A percentile compares a stretch with the other conserved stretches of the same genome.
Conservation (phyloP, 148 eudicot genomes). For the Fagopyrum esculentum region DNA sequence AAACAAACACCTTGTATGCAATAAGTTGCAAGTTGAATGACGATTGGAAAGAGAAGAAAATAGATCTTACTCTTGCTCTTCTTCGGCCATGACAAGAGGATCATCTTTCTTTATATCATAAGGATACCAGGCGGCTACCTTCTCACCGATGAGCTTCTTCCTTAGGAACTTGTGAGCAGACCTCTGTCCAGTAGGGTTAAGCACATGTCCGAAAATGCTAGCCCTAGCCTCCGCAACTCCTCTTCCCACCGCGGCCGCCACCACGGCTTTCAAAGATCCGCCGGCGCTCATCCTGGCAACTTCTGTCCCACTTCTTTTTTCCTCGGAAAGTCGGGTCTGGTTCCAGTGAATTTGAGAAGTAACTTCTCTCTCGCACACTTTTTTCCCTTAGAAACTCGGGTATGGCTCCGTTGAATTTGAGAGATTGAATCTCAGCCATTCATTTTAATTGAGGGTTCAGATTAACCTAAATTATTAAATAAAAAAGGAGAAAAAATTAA, state of each 20-base stretch:
- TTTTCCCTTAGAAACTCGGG: too few species aligned
- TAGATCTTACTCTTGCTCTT: conserved; percentile 50
- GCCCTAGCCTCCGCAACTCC: conserved; percentile 79
- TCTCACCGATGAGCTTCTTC: conserved; percentile 83
- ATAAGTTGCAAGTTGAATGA: not conserved
- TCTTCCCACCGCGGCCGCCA: conserved; percentile 48
- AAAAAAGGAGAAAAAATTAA: too few species aligned
- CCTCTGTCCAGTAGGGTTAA: conserved; percentile 68
- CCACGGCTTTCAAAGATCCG: conserved; percentile 42
- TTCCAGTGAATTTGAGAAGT: too few species aligned
- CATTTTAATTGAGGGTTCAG: too few species aligned
- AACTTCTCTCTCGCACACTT: too few species aligned
- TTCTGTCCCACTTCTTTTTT: too few species aligned
- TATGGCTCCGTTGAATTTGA: too few species aligned
- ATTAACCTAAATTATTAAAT: too few species aligned
- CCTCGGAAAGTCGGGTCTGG: too few species aligned
- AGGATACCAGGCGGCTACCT: conserved; percentile 78
- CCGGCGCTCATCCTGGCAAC: conserved; percentile 31
- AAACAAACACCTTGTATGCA: conserved; percentile 17
- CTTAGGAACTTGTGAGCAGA: conserved; percentile 70
- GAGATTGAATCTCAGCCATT: too few species aligned
- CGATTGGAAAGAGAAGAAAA: not conserved
- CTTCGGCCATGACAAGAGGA: conserved; percentile 49
- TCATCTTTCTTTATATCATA: conserved; percentile 61
- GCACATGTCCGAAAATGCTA: conserved; percentile 70